A percentile compares a stretch with the other conserved stretches of the same genome.
Conservation (phyloP, 108 stramenopile genomes). For the Skeletonema grethae region DNA sequence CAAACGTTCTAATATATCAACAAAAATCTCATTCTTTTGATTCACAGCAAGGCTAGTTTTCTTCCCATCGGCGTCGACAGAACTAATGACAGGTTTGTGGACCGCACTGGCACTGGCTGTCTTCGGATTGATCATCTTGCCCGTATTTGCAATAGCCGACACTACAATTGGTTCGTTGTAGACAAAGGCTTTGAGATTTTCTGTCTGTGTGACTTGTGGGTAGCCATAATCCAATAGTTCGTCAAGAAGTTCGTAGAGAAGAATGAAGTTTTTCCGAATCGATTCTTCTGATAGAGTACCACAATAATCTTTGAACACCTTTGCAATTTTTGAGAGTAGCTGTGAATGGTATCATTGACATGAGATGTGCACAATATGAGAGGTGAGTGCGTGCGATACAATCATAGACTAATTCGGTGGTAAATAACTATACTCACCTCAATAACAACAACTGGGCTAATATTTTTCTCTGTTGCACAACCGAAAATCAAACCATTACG, state of each 20-base stretch:
- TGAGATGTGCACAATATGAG: not conserved
- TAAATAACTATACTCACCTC: conserved; percentile 56
- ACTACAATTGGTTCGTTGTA: conserved; percentile 99
- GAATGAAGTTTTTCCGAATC: conserved; percentile 99
- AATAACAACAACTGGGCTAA: conserved; percentile 76
- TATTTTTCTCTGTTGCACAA: conserved; percentile 92
- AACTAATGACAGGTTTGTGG: conserved; percentile 93
- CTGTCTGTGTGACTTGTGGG: conserved; percentile 96
- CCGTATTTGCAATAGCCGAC: conserved; percentile 71
- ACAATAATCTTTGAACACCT: conserved; percentile 99
- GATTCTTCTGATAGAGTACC: conserved; percentile 97
- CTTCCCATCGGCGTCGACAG: conserved; percentile 75
- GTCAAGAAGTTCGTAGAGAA: conserved; percentile 99
- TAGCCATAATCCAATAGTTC: conserved; percentile 99
- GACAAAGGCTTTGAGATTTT: conserved; percentile 95
- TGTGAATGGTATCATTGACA: conserved; percentile 48
- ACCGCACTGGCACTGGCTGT: conserved; percentile 95
- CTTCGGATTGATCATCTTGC: conserved; percentile 92
- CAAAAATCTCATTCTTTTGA: conserved; percentile 99
- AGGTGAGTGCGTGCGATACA: not conserved
- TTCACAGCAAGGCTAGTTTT: conserved; percentile 57
- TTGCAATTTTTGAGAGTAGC: conserved; percentile 96
- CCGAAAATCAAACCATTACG: conserved; percentile 96
- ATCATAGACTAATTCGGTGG: not conserved
- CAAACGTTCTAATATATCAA: conserved; percentile 98